Evolutionary conservation across 208 protist species (phyloP).

Genomic region (Trypanosoma lewisi): DNA sequence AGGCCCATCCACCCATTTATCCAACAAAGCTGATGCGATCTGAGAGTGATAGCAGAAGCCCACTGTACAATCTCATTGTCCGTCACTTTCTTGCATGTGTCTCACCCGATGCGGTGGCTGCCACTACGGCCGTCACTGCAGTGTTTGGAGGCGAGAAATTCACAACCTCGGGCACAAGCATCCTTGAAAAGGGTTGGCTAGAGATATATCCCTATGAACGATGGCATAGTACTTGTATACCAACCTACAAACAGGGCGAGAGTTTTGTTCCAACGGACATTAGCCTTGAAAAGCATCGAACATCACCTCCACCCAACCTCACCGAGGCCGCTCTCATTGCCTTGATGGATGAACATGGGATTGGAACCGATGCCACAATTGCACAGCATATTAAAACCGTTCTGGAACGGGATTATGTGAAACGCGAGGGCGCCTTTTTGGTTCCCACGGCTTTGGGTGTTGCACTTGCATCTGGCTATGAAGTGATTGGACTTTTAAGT

Average conservation of each 20-base stretch:
- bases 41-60: constrained; percentile 44
- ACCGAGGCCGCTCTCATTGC: constrained; percentile 97
- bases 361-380: constrained; percentile 99
- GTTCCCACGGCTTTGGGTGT: constrained; percentile 94
- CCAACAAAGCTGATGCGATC: constrained; percentile 84
- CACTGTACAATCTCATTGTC: constrained; percentile 95
- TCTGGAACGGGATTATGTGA: constrained; percentile 90
- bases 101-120: constrained; percentile 88
- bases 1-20: constrained; percentile 98
- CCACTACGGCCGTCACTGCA: constrained; percentile 83
- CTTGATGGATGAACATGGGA: constrained; percentile 97
- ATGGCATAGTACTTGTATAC: constrained; percentile 90
- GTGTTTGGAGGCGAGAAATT: constrained; percentile 85
- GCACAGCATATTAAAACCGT: constrained; percentile 99
- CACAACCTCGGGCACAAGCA: constrained; percentile 81
- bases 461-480: constrained; percentile 95
- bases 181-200: constrained; percentile 93
- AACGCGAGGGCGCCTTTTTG: constrained; percentile 73
- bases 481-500: constrained; percentile 90
- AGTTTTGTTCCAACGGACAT: constrained; percentile 85
- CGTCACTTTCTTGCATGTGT: constrained; percentile 98
- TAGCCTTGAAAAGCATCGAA: constrained; percentile 75
- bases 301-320: constrained; percentile 91
- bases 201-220: constrained; percentile 91
- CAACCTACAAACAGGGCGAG: constrained; percentile 90